Base-by-base conservation (phyloP, 1,284 basidiomycete species). In the Blastosporella zonata region DNA sequence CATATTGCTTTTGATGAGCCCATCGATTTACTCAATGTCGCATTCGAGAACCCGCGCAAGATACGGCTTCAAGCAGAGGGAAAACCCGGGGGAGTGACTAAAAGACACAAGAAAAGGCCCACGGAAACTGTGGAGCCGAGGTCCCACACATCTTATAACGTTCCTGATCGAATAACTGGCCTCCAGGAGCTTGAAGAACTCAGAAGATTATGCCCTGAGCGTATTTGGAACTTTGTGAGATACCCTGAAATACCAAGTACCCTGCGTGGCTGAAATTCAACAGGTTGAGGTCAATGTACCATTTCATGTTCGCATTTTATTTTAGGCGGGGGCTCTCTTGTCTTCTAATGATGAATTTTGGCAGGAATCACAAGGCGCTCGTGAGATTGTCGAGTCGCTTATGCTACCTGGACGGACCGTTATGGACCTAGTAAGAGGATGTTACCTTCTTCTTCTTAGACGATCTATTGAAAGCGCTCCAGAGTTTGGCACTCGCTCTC, bases 1-100 rank as follows among this genome's bases (percentile, higher is more conserved):
- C 81, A 88, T 59, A 61, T 93, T 21, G 84, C 90, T 2, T 47
- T 67, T 5, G 73, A 77, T 31, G 90, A 93, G 62, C 86, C 93
- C 0, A 94, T 99, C 47, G 96, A 99, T 60, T 71, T 99, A 0
- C 71, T 99, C 18, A 99, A 98, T 60, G 94, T 99, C 2, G 93
- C 91, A 0, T 99, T 99, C 58, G 92, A 97, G 63, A 97, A 97
- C 61, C 92, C 93, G 8, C 79, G 90, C 2, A 85, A 87, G 62
- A 71, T 81, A 20, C 71, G 70, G 40, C 60, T 73, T 5, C 69
- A 77, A 55, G 55, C 66, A 18, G 71, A 78, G 42, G 77, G 75
- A 2, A 79, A 78, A 58, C 51, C 70, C 53, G 72, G 68, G 17
- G 73, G 67, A 35, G 60, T 62, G 34, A 55, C 66, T 37, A 74